phyloP scores from a whole-genome alignment of 192 early-diverging fungal species.

The Coemansia biformis region DNA sequence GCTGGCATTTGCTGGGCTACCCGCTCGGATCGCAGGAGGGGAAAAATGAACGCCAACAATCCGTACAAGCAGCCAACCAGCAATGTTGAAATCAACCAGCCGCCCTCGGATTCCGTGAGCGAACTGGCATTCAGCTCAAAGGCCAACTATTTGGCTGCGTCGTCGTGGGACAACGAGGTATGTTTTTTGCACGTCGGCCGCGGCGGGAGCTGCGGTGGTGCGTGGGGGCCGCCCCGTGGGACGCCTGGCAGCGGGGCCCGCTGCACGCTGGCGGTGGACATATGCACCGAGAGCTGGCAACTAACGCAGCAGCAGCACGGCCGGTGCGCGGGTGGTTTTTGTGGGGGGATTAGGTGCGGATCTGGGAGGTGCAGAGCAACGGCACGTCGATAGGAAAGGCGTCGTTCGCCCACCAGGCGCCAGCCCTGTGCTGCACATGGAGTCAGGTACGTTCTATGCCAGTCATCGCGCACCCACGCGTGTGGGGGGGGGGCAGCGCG shows the following conservation, averaged over 20 bases:
- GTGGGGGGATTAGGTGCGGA: conserved; percentile 91
- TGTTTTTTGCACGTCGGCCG: too few relatives aligned
- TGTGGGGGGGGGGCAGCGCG: too few relatives aligned
- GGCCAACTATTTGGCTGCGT: conserved; percentile 79
- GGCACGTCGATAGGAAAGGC: conserved; percentile 76
- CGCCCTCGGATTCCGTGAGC: conserved; percentile 75
- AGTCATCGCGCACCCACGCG: too few relatives aligned
- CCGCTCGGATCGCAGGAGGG: too few relatives aligned
- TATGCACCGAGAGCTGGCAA: background rate
- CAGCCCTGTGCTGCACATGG: conserved; percentile 80
- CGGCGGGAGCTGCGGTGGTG: too few relatives aligned
- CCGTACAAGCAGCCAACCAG: conserved; percentile 27
- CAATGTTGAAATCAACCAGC: conserved; percentile 51
- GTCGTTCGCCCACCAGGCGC: conserved; percentile 71
- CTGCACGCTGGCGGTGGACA: too few relatives aligned
- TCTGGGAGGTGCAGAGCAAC: conserved; percentile 80
- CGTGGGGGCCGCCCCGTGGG: too few relatives aligned
- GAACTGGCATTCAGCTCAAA: conserved; percentile 73
- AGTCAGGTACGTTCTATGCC: conserved; percentile 38
- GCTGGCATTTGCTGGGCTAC: too few relatives aligned
- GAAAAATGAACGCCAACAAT: conserved; percentile 10
- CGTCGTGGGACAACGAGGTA: conserved; percentile 82
- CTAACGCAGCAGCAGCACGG: too few relatives aligned
- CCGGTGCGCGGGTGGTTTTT: too few relatives aligned
- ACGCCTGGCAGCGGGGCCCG: too few relatives aligned